Evolutionary conservation across 1,139 yeast species (phyloP).

Genomic region (Taphrina communis): DNA sequence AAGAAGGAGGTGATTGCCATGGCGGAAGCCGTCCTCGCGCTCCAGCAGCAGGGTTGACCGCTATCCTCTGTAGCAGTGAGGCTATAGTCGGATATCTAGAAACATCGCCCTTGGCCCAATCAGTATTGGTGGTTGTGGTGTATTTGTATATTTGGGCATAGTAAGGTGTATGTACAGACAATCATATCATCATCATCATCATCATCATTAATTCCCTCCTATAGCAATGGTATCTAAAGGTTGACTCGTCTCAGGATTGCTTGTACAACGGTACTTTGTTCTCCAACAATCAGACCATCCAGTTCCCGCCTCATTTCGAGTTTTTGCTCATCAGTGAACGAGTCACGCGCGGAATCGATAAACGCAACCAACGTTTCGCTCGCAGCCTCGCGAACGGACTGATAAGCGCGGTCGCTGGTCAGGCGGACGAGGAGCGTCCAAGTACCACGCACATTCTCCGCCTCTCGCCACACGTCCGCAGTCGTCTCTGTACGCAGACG

Average conservation of each 20-base stretch:
- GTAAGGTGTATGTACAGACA: too few species aligned
- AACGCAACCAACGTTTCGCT: slow-evolving; percentile 1
- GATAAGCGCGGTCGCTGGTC: slow-evolving; percentile 7
- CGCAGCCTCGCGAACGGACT: slow-evolving; percentile 26
- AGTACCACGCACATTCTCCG: neutral
- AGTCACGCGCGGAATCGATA: neutral
- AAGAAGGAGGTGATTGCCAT: slow-evolving; percentile 40
- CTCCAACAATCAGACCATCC: slow-evolving; percentile 1
- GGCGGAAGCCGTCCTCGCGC: slow-evolving; percentile 35
- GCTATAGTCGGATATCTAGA: too few species aligned
- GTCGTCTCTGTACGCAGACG: neutral
- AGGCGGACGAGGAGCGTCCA: slow-evolving; percentile 6
- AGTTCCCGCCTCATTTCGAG: neutral
- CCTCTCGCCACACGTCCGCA: neutral
- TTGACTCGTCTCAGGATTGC: slow-evolving; percentile 6
- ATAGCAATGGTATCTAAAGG: neutral
- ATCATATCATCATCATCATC: too few species aligned
- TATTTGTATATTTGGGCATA: too few species aligned
- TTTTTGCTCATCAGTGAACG: neutral
- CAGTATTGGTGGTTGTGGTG: too few species aligned
- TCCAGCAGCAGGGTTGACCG: slow-evolving; percentile 10
- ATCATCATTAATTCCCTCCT: too few species aligned
- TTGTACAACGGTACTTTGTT: slow-evolving; percentile 23
- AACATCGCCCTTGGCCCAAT: too few species aligned
- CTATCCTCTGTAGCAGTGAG: neutral